Evolutionary conservation across 2,329 filamentous ascomycete species (phyloP).

Genomic region (Plenodomus tracheiphilus): DNA sequence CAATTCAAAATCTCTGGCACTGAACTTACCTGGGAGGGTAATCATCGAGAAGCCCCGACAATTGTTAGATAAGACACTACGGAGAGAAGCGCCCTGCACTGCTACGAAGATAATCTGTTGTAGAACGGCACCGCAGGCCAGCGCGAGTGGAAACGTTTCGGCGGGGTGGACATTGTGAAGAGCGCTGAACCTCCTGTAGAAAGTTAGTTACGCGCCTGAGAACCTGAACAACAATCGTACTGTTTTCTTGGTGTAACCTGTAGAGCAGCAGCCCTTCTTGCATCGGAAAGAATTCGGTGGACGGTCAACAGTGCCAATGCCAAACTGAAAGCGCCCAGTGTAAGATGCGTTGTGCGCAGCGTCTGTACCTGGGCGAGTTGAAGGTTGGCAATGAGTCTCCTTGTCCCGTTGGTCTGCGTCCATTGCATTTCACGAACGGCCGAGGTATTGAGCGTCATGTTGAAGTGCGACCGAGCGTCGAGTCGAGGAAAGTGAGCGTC

Average conservation of each 20-base stretch:
- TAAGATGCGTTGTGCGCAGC: conserved; percentile 45
- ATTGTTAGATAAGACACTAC: conserved; percentile 41
- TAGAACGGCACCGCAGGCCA: conserved; percentile 42
- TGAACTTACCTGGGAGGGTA: conserved; percentile 44
- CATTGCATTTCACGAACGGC: conserved; percentile 32
- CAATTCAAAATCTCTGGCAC: not conserved
- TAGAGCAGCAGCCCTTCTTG: conserved; percentile 39
- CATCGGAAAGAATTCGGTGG: conserved; percentile 44
- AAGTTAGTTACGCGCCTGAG: conserved; percentile 13
- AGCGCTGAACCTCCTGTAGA: conserved; percentile 37
- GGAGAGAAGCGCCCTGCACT: conserved; percentile 44
- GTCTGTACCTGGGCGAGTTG: conserved; percentile 44
- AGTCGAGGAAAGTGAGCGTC: conserved; percentile 32
- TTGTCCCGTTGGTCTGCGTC: conserved; percentile 35
- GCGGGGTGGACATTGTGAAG: conserved; percentile 45
- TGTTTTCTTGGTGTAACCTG: conserved; percentile 35
- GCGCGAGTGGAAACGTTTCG: conserved; percentile 46
- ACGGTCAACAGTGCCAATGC: conserved; percentile 41
- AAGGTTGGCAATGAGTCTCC: conserved; percentile 38
- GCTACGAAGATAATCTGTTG: conserved; percentile 45
- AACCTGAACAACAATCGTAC: conserved; percentile 23
- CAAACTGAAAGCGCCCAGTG: conserved; percentile 44
- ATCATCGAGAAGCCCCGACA: conserved; percentile 43
- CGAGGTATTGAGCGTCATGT: conserved; percentile 42
- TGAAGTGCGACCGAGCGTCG: conserved; percentile 43